These are phyloP conservation scores for Hemisphaericaspora subhashii DNA, from an alignment of 1,139 yeast genomes.

Conservation along the genomic window DNA sequence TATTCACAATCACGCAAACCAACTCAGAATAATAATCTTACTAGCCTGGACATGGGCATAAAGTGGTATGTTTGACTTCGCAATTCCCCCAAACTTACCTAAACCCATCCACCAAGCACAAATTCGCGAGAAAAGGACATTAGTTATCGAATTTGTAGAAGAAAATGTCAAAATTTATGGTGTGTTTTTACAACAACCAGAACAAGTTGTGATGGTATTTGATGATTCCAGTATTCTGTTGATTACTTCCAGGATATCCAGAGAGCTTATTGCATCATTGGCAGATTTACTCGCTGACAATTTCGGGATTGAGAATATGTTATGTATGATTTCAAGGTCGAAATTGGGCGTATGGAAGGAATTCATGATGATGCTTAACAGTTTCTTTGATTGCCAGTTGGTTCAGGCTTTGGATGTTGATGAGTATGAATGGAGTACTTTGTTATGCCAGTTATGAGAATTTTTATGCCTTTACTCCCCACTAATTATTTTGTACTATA, in stretches of 20 bases:
- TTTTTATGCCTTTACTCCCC: neutral
- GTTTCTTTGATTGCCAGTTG: constrained; percentile 7
- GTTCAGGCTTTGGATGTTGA: constrained; percentile 8
- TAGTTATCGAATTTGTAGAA: constrained; percentile 10
- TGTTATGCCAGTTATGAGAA: constrained; percentile 9
- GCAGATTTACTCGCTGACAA: constrained; percentile 12
- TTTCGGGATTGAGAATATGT: constrained; percentile 9
- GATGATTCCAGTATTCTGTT: constrained; percentile 4
- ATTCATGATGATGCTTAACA: constrained; percentile 4
- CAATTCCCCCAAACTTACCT: constrained; percentile 12
- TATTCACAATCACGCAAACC: constrained; percentile 1
- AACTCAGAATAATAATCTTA: constrained; percentile 3
- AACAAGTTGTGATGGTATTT: constrained; percentile 6
- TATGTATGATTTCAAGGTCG: constrained; percentile 8
- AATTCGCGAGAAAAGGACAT: constrained; percentile 2
- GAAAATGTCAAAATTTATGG: constrained; percentile 6
- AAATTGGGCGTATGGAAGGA: constrained; percentile 2
- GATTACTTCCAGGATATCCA: constrained; percentile 1
- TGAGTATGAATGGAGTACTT: constrained; percentile 13
- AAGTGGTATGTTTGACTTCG: constrained; percentile 22
- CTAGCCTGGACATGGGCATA: constrained; percentile 10
- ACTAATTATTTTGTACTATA: neutral
- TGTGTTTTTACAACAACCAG: constrained; percentile 1
- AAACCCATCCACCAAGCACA: neutral
- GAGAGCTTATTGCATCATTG: neutral